Evolutionary conservation across 2,329 filamentous ascomycete genomes (phyloP).

Genomic region (Diaporthe capsici): DNA sequence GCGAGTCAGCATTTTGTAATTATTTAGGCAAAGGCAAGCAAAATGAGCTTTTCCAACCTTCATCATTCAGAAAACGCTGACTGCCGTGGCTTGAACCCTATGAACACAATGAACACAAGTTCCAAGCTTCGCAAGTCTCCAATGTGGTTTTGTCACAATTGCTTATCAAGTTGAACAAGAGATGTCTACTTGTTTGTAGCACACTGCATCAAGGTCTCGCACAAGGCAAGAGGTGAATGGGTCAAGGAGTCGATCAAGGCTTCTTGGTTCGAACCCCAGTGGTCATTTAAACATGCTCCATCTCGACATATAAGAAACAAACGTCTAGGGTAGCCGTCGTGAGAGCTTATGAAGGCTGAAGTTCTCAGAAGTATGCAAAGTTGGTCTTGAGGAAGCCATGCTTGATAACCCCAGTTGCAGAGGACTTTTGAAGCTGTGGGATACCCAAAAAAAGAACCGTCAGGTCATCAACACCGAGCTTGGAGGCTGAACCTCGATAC

Average conservation of each 20-base stretch:
- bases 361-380: neutral
- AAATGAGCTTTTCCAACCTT: neutral
- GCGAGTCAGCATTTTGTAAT: neutral
- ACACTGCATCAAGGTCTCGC: neutral
- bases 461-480: neutral
- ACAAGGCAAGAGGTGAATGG: neutral
- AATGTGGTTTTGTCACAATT: no score
- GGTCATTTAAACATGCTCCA: neutral
- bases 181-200: neutral
- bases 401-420: neutral
- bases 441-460: neutral
- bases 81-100: neutral
- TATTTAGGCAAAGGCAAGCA: neutral
- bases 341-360: neutral
- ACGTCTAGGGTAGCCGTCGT: neutral
- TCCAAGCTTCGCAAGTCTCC: neutral
- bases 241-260: neutral
- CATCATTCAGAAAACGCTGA: neutral
- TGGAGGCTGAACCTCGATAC: constrained; percentile 28
- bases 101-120: no score
- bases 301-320: neutral
- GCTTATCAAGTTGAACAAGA: neutral
- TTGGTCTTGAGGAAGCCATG: neutral
- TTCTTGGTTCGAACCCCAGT: neutral
- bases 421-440: neutral